Conservation (phyloP, 768 basidiomycete genomes). For the Tephrocybe sp. region DNA sequence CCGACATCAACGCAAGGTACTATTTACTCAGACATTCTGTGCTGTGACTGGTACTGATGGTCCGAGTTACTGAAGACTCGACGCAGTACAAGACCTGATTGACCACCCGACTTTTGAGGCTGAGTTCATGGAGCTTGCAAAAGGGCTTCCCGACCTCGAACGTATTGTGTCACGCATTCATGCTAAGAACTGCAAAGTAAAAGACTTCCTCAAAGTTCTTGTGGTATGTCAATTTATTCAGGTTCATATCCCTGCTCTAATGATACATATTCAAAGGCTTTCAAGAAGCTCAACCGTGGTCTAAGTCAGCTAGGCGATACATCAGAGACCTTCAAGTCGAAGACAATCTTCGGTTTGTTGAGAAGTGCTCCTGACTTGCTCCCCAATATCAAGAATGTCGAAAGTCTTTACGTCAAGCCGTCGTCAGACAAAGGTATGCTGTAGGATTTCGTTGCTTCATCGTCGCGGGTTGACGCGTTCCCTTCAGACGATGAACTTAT, state of each 20-base stretch:
- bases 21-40: too few relatives aligned
- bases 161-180: conserved; percentile 95
- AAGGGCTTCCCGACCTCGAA: conserved; percentile 88
- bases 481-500: conserved; percentile 69
- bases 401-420: conserved; percentile 64
- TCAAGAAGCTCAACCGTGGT: conserved; percentile 70
- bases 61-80: conserved; percentile 55
- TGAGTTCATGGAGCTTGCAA: conserved; percentile 73
- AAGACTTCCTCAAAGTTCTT: conserved; percentile 85
- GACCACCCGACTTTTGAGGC: conserved; percentile 74
- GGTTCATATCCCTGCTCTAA: too few relatives aligned
- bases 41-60: neutral
- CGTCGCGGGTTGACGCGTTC: neutral
- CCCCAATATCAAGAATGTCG: conserved; percentile 70
- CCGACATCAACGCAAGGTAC: conserved; percentile 90
- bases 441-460: neutral
- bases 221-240: conserved; percentile 40
- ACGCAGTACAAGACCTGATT: conserved; percentile 93
- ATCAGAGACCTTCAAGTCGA: conserved; percentile 75
- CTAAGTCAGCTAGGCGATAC: conserved; percentile 61
- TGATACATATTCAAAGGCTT: conserved; percentile 72
- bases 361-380: conserved; percentile 80
- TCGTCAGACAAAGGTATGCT: conserved; percentile 56
- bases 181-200: conserved; percentile 85
- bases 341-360: conserved; percentile 72